Conservation (phyloP, 176 grass and related monocot genomes). For the Oryza glumipatula region DNA sequence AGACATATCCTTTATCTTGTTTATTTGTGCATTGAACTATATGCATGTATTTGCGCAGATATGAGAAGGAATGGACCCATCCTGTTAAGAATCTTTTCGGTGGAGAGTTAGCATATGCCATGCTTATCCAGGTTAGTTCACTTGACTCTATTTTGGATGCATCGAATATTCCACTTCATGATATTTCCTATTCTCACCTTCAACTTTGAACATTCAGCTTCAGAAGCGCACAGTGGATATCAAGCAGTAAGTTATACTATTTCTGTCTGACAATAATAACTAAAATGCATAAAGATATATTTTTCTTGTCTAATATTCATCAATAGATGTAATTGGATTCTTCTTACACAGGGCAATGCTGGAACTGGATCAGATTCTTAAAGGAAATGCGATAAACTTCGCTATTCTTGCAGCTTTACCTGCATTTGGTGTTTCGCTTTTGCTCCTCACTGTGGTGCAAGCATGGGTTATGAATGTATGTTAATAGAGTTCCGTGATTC, state of each 20-base stretch:
- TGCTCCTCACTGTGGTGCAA: constrained; percentile 68
- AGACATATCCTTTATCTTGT: constrained; percentile 31
- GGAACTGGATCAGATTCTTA: constrained; percentile 98
- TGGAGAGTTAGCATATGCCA: constrained; percentile 86
- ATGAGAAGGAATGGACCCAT: constrained; percentile 83
- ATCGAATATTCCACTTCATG: constrained; percentile 4
- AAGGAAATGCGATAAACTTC: constrained; percentile 97
- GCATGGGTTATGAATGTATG: constrained; percentile 85
- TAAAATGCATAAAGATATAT: constrained; percentile 30
- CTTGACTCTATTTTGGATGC: constrained; percentile 1
- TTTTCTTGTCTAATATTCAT: constrained; percentile 15
- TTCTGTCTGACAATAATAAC: constrained; percentile 9
- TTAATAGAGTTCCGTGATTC: constrained; percentile 7
- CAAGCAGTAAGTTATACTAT: constrained; percentile 74
- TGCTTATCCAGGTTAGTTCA: constrained; percentile 95
- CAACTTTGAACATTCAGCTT: constrained; percentile 65
- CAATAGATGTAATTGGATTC: constrained; percentile 25
- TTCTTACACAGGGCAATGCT: constrained; percentile 74
- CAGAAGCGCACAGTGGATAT: constrained; percentile 96
- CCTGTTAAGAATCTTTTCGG: constrained; percentile 73
- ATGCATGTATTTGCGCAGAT: constrained; percentile 61
- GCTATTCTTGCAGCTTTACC: constrained; percentile 94
- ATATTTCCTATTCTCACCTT: constrained; percentile 42
- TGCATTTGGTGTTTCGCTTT: constrained; percentile 76
- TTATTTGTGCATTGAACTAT: constrained; percentile 33